Base-by-base conservation (phyloP, 2,329 filamentous ascomycete species). In the Drechslerella dactyloides region DNA sequence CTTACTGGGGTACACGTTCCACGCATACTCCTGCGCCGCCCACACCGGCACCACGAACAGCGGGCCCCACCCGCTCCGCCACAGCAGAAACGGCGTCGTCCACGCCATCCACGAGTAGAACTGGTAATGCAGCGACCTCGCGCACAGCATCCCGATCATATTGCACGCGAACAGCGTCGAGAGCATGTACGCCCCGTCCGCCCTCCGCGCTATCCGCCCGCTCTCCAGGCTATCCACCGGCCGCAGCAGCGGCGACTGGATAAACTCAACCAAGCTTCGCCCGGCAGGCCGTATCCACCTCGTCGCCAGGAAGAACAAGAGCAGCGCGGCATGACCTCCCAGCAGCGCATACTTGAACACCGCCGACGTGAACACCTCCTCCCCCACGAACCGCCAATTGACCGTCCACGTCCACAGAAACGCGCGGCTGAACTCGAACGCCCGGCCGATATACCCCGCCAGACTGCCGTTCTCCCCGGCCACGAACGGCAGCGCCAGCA, bases 391-490 rank as follows among this genome's bases (percentile, higher is more conserved):
- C 60, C 93, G 87, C 94, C 94, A 99, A 80, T 99, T 99, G 75
- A 99, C 94, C 0, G 94, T 99, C 94, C 94, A 99, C 81, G 93
- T 92, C 83, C 93, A 97, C 76, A 96, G 84, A 81, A 99, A 99
- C 76, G 91, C 87, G 61, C 94, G 85, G 52, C 90, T 92, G 68
- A 99, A 84, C 81, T 99, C 92, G 78, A 99, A 99, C 0, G 94
- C 92, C 74, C 90, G 85, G 52, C 86, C 85, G 17, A 96, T 78
- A 78, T 99, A 99, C 27, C 88, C 90, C 69, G 81, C 80, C 19
- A 87, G 80, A 75, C 91, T 73, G 8, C 69, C 61, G 24, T 54
- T 89, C 44, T 81, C 82, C 56, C 81, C 77, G 8, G 83, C 79
- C 21, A 90, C 78, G 80, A 97, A 97, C 0, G 92, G 91, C 48